Percentiles rank a stretch among this genome's conserved stretches.
Evolutionary conservation across 306 rosid species (phyloP).

Genomic region (Acmispon strigosus): DNA sequence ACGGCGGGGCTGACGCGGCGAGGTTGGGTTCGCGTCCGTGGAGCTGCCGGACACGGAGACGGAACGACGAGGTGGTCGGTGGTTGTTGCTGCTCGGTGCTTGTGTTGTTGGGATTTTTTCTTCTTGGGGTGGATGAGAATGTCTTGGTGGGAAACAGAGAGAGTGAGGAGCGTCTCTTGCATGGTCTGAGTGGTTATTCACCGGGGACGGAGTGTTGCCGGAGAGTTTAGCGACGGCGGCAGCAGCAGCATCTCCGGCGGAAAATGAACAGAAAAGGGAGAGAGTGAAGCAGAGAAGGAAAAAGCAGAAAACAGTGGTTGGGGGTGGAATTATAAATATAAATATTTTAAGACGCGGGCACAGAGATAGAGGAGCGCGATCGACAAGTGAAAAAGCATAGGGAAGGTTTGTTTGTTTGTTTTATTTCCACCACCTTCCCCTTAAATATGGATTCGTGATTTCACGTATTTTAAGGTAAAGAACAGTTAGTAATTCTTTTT

Average conservation of each 20-base stretch:
- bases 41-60: constrained; percentile 11
- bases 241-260: constrained; percentile 22
- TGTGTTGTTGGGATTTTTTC: constrained; percentile 21
- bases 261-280: not conserved
- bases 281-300: not conserved
- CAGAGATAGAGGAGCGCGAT: not conserved
- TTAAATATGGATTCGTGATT: too few species aligned
- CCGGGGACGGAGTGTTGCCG: not conserved
- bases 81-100: not conserved
- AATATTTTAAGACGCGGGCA: not conserved
- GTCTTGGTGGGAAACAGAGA: constrained; percentile 28
- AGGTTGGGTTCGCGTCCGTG: constrained; percentile 15
- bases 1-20: constrained; percentile 42
- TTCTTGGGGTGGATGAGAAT: constrained; percentile 22
- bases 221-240: constrained; percentile 13
- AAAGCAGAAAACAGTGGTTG: not conserved
- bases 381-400: not conserved
- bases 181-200: constrained; percentile 6
- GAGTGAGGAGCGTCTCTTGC: constrained; percentile 38
- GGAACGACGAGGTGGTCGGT: constrained; percentile 11
- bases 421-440: not conserved
- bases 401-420: not conserved
- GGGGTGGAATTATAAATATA: not conserved
- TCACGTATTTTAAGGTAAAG: too few species aligned
- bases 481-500: too few species aligned